Evolutionary conservation across 2,329 filamentous ascomycete genomes (phyloP), one percentile per base, ranked within the genome.

Genomic region (Exophiala alcalophila): DNA sequence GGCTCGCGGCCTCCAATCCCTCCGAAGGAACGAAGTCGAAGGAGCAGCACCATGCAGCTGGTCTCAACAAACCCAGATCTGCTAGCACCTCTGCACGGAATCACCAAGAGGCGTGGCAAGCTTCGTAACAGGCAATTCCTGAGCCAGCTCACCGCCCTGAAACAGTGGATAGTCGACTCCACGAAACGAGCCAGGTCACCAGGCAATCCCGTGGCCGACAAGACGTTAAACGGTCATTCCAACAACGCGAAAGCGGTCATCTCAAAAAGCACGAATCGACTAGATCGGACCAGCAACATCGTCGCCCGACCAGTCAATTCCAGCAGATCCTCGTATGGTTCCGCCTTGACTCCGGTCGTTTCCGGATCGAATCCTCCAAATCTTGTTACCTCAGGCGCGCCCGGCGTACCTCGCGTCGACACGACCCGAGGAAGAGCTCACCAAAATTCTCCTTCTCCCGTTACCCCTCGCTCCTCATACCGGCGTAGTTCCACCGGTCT

Each of bases 391-490:
- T 50, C 28, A 31, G 15, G 26, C 3, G 44, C 51, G 64, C 25
- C 52, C 20, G 40, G 41, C 8, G 20, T 44, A 27, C 25, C 52
- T 25, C 42, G 41, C 8, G 20, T 44, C 31, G 50, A 53, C 27
- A 46, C 47, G 7, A 29, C 30, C 16, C 49, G 41, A 34, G 28
- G 38, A 11, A 33, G 42, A 30, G 31, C 24, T 46, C 63, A 69
- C 47, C 78, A 88, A 11, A 84, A 88, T 48, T 95, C 89, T 0
- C 92, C 92, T 0, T 84, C 83, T 2, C 91, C 92, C 0, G 65
- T 96, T 27, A 97, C 92, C 1, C 91, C 92, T 3, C 84, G 89
- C 26, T 89, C 87, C 4, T 86, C 86, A 1, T 84, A 94, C 57
- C 81, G 92, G 8, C 84, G 89, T 24, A 81, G 87, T 2, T 94